Percentiles rank a stretch among this genome's conserved stretches.
phyloP scores from a whole-genome alignment of 371 early-diverging fungal genomes.

The Umbelopsis sp. region DNA sequence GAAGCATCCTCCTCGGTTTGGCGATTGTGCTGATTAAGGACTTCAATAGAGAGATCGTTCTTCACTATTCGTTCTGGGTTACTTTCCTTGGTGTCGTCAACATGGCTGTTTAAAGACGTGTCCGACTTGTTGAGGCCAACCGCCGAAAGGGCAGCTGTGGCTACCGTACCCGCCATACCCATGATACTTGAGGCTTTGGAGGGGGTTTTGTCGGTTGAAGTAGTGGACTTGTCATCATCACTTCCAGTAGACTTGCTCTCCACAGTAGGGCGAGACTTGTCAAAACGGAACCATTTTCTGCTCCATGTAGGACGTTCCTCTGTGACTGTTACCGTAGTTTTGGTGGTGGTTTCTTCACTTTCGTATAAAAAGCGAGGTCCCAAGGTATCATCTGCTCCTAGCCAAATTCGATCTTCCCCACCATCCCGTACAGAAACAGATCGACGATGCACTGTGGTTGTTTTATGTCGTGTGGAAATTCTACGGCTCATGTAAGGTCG shows the following conservation, averaged over 20 bases:
- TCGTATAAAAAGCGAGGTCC: constrained; percentile 8
- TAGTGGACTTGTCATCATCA: neutral
- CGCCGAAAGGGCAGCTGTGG: constrained; percentile 19
- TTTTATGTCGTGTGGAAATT: constrained; percentile 1
- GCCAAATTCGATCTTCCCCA: neutral
- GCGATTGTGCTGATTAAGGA: too few species aligned
- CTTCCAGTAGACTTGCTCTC: too few species aligned
- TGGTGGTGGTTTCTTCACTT: neutral
- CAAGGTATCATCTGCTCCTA: constrained; percentile 7
- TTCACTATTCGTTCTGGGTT: too few species aligned
- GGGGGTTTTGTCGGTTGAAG: neutral
- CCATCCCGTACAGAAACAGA: neutral
- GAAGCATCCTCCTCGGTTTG: too few species aligned
- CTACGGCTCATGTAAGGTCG: constrained; percentile 9
- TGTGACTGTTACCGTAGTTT: neutral
- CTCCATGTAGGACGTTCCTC: constrained; percentile 5
- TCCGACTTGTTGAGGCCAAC: constrained; percentile 7
- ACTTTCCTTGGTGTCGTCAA: neutral
- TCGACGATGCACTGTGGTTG: neutral
- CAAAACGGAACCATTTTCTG: constrained; percentile 9
- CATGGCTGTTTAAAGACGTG: neutral
- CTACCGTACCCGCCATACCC: constrained; percentile 21
- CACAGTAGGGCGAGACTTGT: neutral
- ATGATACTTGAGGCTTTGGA: constrained; percentile 14
- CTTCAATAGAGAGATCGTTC: too few species aligned